These are phyloP conservation scores for Aspergillus oerlinghausenensis DNA, from an alignment of 2,329 filamentous ascomycete species.

Conservation along the genomic window DNA sequence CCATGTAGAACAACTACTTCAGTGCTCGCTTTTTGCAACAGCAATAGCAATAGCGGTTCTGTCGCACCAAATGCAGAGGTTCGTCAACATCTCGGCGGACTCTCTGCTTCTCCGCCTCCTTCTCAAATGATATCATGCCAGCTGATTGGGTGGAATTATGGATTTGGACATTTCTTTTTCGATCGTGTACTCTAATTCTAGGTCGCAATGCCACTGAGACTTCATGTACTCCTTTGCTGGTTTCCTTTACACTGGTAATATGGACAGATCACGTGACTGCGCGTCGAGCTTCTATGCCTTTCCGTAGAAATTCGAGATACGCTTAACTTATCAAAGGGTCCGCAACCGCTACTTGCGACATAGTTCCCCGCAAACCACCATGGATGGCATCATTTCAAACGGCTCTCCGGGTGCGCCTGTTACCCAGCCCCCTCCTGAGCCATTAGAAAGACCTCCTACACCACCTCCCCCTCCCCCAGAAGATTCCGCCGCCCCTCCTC, in stretches of 20 bases:
- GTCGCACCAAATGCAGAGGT: slow-evolving; percentile 10
- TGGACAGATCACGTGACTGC: slow-evolving; percentile 22
- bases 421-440: slow-evolving; percentile 34
- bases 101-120: slow-evolving; percentile 5
- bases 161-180: slow-evolving; percentile 20
- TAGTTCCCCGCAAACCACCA: slow-evolving; percentile 14
- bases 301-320: slow-evolving; percentile 29
- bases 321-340: neutral
- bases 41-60: slow-evolving; percentile 26
- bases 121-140: slow-evolving; percentile 18
- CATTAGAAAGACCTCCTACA: slow-evolving; percentile 33
- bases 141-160: slow-evolving; percentile 19
- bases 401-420: slow-evolving; percentile 18
- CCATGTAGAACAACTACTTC: slow-evolving; percentile 14
- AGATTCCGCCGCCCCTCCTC: slow-evolving; percentile 38
- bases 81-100: neutral
- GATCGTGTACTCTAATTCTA: slow-evolving; percentile 27
- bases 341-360: neutral
- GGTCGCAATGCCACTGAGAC: slow-evolving; percentile 12
- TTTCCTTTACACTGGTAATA: neutral
- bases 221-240: neutral
- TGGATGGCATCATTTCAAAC: slow-evolving; percentile 33
- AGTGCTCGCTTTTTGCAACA: slow-evolving; percentile 8
- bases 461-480: slow-evolving; percentile 39
- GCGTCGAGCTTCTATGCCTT: slow-evolving; percentile 7